phyloP scores from a whole-genome alignment of 371 early-diverging fungal genomes.

The Synchytrium microbalum region DNA sequence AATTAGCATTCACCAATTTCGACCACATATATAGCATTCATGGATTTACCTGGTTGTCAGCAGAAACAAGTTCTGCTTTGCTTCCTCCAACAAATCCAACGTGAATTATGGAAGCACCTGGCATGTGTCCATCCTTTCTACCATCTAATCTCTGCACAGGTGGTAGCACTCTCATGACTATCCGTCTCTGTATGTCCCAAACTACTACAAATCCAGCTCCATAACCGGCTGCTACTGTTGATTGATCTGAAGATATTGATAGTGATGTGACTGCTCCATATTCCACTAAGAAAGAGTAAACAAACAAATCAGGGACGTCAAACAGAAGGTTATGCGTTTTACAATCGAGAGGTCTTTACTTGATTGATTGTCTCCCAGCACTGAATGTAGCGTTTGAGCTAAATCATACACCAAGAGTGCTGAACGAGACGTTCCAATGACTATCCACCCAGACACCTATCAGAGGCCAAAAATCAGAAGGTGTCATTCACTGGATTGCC shows the following conservation, averaged over 20 bases:
- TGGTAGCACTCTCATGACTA: constrained; percentile 10
- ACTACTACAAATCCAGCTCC: constrained; percentile 61
- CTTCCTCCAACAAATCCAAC: constrained; percentile 61
- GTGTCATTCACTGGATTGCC: constrained; percentile 2
- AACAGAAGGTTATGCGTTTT: background rate
- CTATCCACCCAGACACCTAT: constrained; percentile 53
- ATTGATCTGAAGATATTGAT: constrained; percentile 61
- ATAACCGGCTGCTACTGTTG: constrained; percentile 61
- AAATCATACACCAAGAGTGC: constrained; percentile 63
- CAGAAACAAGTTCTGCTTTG: constrained; percentile 58
- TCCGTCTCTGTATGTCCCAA: constrained; percentile 50
- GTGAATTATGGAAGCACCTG: constrained; percentile 60
- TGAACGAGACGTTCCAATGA: constrained; percentile 67
- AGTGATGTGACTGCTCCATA: constrained; percentile 65
- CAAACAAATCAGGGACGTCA: background rate
- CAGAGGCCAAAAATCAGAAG: constrained; percentile 1
- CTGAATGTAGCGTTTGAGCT: constrained; percentile 54
- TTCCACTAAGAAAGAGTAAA: constrained; percentile 30
- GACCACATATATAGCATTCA: no score
- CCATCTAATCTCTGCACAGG: constrained; percentile 7
- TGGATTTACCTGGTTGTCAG: constrained; percentile 60
- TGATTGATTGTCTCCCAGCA: constrained; percentile 47
- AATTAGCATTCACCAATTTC: no score
- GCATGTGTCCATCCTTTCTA: constrained; percentile 57
- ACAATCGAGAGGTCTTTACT: constrained; percentile 26